Percentiles rank a stretch among this genome's conserved stretches.
Evolutionary conservation across 2,329 filamentous ascomycete species (phyloP).

Genomic region (Diaporthe velutina): DNA sequence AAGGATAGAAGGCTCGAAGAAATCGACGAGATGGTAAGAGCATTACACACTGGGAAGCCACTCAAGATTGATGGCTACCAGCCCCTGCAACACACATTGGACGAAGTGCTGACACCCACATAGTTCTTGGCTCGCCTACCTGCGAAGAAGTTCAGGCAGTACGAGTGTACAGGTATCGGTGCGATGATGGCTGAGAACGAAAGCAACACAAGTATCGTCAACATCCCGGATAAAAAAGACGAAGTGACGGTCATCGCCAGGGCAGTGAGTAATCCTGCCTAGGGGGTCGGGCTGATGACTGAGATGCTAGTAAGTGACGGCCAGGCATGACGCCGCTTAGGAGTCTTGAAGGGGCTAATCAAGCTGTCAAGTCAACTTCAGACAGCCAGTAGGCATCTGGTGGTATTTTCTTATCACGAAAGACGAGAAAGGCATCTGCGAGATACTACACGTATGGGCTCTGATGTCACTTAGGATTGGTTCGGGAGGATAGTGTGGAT

Average conservation of each 20-base stretch:
- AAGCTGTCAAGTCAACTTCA: too few relatives aligned
- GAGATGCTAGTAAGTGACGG: too few relatives aligned
- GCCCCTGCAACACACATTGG: neutral
- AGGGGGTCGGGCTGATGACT: too few relatives aligned
- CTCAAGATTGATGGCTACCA: neutral
- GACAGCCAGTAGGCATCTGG: neutral
- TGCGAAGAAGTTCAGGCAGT: constrained; percentile 56
- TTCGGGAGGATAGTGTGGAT: neutral
- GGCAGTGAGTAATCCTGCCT: neutral
- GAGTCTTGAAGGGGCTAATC: too few relatives aligned
- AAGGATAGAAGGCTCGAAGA: constrained; percentile 78
- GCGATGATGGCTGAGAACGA: neutral
- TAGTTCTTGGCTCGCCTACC: constrained; percentile 50
- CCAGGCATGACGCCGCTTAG: too few relatives aligned
- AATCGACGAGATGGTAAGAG: constrained; percentile 70
- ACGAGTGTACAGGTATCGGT: constrained; percentile 45
- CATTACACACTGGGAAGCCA: too few relatives aligned
- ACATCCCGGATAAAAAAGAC: neutral
- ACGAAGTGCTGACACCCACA: constrained; percentile 36
- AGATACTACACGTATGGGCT: neutral
- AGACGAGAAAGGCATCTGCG: neutral
- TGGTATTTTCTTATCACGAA: neutral
- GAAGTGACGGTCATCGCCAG: constrained; percentile 6
- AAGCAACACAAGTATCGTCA: neutral
- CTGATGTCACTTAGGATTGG: neutral